A percentile compares a stretch with the other conserved stretches of the same genome.
Conservation (phyloP, 2,329 filamentous ascomycete species). For the Xylaria sp. region DNA sequence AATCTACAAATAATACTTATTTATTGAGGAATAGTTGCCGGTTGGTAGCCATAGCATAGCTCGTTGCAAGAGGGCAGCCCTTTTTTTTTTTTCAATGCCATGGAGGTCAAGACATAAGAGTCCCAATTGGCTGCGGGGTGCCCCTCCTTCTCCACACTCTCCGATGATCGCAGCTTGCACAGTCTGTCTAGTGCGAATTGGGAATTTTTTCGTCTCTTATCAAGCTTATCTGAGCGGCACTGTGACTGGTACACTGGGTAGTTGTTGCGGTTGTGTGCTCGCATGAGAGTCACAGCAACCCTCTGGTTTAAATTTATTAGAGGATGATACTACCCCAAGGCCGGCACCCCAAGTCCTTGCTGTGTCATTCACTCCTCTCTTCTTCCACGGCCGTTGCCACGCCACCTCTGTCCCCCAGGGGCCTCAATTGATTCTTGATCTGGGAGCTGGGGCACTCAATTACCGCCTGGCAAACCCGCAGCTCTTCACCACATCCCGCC, state of each 20-base stretch:
- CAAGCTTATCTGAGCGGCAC: constrained; percentile 19
- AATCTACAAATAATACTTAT: not conserved
- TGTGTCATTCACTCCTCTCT: constrained; percentile 1
- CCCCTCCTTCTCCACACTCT: constrained; percentile 27
- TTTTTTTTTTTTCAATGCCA: constrained; percentile 25
- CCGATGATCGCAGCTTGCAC: constrained; percentile 36
- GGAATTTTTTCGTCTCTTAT: constrained; percentile 34
- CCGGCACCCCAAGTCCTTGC: constrained; percentile 18
- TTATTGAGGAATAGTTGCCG: not conserved
- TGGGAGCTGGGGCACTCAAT: constrained; percentile 47
- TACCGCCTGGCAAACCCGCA: constrained; percentile 45
- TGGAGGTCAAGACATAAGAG: constrained; percentile 21
- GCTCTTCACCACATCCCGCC: constrained; percentile 20
- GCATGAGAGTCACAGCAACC: constrained; percentile 28
- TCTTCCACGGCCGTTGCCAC: constrained; percentile 3
- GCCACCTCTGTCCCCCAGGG: constrained; percentile 34
- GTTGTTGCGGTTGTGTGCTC: not conserved
- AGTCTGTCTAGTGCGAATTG: constrained; percentile 24
- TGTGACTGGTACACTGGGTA: constrained; percentile 24
- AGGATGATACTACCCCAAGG: constrained; percentile 2
- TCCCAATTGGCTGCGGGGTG: constrained; percentile 20
- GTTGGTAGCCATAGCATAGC: not conserved
- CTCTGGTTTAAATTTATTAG: constrained; percentile 19
- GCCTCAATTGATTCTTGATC: constrained; percentile 48
- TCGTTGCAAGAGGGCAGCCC: constrained; percentile 8